Evolutionary conservation across 2,329 filamentous ascomycete genomes (phyloP).

Genomic region (Nothopassalora personata): DNA sequence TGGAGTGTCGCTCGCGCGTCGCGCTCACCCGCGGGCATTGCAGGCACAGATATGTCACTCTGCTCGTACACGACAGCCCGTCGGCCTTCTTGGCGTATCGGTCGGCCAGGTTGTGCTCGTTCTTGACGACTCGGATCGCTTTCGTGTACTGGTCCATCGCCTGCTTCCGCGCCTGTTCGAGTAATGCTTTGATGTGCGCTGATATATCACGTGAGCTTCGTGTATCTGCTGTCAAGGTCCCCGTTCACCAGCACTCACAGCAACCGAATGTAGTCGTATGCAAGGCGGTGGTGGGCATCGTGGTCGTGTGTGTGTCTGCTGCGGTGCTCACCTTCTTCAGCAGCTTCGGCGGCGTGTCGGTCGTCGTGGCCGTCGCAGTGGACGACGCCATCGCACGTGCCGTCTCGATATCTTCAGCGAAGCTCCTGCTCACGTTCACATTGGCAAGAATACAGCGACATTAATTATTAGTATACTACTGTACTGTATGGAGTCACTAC

Average conservation of each 20-base stretch:
- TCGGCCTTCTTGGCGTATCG: constrained; percentile 52
- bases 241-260: constrained; percentile 11
- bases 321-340: constrained; percentile 29
- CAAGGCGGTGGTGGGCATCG: constrained; percentile 34
- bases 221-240: background rate
- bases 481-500: too few relatives aligned
- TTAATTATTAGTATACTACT: too few relatives aligned
- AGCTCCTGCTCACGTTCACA: background rate
- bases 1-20: constrained; percentile 65
- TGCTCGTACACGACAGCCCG: constrained; percentile 20
- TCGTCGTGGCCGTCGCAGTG: constrained; percentile 36
- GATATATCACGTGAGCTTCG: constrained; percentile 6
- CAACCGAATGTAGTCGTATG: constrained; percentile 18
- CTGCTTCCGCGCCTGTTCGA: constrained; percentile 62
- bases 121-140: constrained; percentile 65
- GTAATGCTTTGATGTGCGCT: constrained; percentile 69
- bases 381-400: constrained; percentile 16
- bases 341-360: constrained; percentile 41
- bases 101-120: constrained; percentile 63
- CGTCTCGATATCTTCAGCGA: background rate
- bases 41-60: constrained; percentile 57
- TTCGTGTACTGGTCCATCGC: constrained; percentile 68
- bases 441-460: too few relatives aligned
- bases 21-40: constrained; percentile 67
- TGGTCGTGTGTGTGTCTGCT: constrained; percentile 22